These are phyloP conservation scores for Pezicula radicicola DNA, from an alignment of 2,329 filamentous ascomycete genomes.

Conservation along the genomic window DNA sequence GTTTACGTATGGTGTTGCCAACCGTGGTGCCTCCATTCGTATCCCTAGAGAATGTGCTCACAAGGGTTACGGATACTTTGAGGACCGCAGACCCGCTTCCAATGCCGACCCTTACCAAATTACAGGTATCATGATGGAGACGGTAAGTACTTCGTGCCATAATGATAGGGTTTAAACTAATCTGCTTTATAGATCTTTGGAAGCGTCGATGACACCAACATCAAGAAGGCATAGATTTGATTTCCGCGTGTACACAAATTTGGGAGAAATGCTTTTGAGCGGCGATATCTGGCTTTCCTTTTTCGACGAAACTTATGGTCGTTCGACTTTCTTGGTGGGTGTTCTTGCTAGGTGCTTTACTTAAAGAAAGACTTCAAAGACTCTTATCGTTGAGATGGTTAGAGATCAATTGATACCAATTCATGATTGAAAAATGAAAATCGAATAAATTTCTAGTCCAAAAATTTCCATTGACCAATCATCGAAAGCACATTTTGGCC, in stretches of 20 bases:
- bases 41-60: conserved; percentile 82
- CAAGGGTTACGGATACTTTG: conserved; percentile 93
- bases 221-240: conserved; percentile 14
- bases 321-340: too few relatives aligned
- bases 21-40: conserved; percentile 91
- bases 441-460: too few relatives aligned
- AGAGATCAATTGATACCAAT: too few relatives aligned
- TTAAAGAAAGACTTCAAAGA: too few relatives aligned
- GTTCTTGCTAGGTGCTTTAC: too few relatives aligned
- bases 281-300: too few relatives aligned
- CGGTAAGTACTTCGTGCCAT: conserved; percentile 20
- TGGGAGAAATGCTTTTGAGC: too few relatives aligned
- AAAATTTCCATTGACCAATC: too few relatives aligned
- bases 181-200: conserved; percentile 22
- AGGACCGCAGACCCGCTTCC: conserved; percentile 78
- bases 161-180: conserved; percentile 11
- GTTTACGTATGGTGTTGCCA: conserved; percentile 92
- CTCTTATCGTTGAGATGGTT: too few relatives aligned
- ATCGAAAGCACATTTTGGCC: too few relatives aligned
- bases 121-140: conserved; percentile 34
- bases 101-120: conserved; percentile 85
- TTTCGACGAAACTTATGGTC: too few relatives aligned
- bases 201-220: conserved; percentile 19
- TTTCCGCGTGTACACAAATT: conserved; percentile 13
- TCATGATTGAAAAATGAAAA: too few relatives aligned